Evolutionary conservation across 2,329 filamentous ascomycete genomes (phyloP).

Genomic region (Arthrinium phaeospermum): DNA sequence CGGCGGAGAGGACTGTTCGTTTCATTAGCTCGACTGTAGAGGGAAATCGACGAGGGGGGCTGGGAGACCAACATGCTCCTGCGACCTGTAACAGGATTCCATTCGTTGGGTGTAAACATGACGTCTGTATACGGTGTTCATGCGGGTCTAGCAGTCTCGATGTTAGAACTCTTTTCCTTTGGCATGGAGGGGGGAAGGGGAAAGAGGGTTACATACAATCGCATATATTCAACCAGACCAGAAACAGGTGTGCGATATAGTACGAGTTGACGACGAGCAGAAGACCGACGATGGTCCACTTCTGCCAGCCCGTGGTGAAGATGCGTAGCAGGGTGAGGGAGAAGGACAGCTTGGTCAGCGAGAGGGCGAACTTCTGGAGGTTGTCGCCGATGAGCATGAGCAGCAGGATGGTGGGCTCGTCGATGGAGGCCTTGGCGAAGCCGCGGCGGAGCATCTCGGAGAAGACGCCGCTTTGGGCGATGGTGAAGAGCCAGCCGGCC

Average conservation of each 20-base stretch:
- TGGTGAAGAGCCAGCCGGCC: not conserved
- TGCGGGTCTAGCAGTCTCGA: not conserved
- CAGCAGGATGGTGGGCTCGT: not conserved
- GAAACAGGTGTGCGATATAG: slow-evolving; percentile 28
- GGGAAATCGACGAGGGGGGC: too few species aligned
- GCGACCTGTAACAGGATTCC: not conserved
- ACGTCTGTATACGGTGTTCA: not conserved
- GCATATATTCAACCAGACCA: slow-evolving; percentile 28
- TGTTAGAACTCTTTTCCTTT: not conserved
- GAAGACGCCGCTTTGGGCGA: slow-evolving; percentile 10
- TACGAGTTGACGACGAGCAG: slow-evolving; percentile 37
- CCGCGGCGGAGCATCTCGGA: slow-evolving; percentile 14
- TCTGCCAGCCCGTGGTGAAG: slow-evolving; percentile 35
- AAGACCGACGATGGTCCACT: slow-evolving; percentile 36
- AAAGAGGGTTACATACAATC: not conserved
- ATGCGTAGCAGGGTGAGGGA: slow-evolving; percentile 41
- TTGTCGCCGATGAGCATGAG: slow-evolving; percentile 1
- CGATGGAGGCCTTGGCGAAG: slow-evolving; percentile 1
- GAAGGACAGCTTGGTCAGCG: slow-evolving; percentile 47
- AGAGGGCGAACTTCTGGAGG: slow-evolving; percentile 32
- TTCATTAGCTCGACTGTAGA: not conserved
- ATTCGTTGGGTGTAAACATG: not conserved
- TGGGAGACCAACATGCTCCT: slow-evolving; percentile 2
- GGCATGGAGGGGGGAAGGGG: not conserved
- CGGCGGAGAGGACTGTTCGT: slow-evolving; percentile 26